These are phyloP conservation scores for Prunus davidiana DNA, from an alignment of 306 rosid species.

Conservation along the genomic window DNA sequence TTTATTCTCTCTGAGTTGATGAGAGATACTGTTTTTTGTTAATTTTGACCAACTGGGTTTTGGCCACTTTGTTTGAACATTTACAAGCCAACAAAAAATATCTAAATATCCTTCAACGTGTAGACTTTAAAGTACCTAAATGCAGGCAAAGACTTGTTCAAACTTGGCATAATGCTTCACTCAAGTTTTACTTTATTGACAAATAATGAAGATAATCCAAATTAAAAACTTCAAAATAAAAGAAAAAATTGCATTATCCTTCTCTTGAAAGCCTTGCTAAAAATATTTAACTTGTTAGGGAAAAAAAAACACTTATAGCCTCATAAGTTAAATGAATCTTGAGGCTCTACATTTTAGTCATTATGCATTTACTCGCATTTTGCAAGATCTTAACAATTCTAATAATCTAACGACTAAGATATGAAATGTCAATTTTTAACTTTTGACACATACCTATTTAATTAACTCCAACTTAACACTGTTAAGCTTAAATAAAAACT, in stretches of 20 bases:
- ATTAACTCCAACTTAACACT: too few species aligned
- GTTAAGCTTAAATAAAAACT: too few species aligned
- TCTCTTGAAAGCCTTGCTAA: neutral
- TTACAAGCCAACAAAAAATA: neutral
- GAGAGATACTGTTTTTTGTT: neutral
- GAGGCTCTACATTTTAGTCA: too few species aligned
- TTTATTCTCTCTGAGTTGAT: neutral
- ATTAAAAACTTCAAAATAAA: neutral
- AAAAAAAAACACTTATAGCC: too few species aligned
- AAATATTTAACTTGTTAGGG: too few species aligned
- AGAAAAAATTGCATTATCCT: neutral
- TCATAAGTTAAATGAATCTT: too few species aligned
- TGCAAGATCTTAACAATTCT: fast-evolving
- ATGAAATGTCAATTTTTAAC: too few species aligned
- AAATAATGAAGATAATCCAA: neutral
- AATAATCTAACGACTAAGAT: too few species aligned
- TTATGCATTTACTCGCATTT: fast-evolving
- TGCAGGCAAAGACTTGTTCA: neutral
- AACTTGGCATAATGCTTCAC: neutral
- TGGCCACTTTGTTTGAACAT: conserved; percentile 9
- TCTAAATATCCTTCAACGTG: neutral
- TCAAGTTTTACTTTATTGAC: neutral
- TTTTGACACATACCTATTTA: too few species aligned
- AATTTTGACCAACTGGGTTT: neutral
- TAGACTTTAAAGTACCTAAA: neutral